These are phyloP conservation scores for Candida argentea DNA, from an alignment of 805 yeast genomes.

Conservation along the genomic window DNA sequence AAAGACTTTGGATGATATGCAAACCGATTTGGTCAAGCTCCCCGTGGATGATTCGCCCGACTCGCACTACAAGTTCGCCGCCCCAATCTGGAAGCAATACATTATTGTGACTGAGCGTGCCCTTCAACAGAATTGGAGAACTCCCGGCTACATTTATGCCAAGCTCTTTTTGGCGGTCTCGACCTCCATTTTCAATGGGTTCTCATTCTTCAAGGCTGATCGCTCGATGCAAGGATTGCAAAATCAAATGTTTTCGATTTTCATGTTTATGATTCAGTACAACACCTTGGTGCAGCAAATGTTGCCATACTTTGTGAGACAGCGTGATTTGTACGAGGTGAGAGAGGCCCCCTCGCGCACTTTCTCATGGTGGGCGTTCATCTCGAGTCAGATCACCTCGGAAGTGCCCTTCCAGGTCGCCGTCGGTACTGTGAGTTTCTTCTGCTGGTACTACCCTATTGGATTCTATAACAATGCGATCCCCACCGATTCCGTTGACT, in stretches of 20 bases:
- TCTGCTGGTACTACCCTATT: constrained; percentile 27
- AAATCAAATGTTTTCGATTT: constrained; percentile 68
- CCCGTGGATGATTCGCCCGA: constrained; percentile 13
- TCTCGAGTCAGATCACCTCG: constrained; percentile 49
- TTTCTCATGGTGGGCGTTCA: constrained; percentile 55
- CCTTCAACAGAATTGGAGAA: constrained; percentile 23
- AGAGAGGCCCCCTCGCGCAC: constrained; percentile 69
- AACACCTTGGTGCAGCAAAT: constrained; percentile 52
- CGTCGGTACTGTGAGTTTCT: constrained; percentile 59
- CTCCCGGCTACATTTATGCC: constrained; percentile 36
- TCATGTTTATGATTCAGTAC: constrained; percentile 54
- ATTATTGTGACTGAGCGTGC: constrained; percentile 21
- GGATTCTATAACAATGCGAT: constrained; percentile 37
- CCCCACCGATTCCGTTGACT: constrained; percentile 36
- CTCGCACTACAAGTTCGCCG: constrained; percentile 19
- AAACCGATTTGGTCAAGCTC: constrained; percentile 34
- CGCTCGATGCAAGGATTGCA: constrained; percentile 27
- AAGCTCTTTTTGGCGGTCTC: constrained; percentile 46
- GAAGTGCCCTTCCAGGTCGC: constrained; percentile 58
- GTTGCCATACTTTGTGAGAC: constrained; percentile 44
- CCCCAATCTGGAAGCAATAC: constrained; percentile 16
- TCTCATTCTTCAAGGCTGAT: constrained; percentile 58
- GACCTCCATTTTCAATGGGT: constrained; percentile 58
- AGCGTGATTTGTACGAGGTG: constrained; percentile 59
- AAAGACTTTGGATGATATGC: constrained; percentile 55